Evolutionary conservation across 139 green algal genomes (phyloP).

Genomic region (Desmodesmus armatus): DNA sequence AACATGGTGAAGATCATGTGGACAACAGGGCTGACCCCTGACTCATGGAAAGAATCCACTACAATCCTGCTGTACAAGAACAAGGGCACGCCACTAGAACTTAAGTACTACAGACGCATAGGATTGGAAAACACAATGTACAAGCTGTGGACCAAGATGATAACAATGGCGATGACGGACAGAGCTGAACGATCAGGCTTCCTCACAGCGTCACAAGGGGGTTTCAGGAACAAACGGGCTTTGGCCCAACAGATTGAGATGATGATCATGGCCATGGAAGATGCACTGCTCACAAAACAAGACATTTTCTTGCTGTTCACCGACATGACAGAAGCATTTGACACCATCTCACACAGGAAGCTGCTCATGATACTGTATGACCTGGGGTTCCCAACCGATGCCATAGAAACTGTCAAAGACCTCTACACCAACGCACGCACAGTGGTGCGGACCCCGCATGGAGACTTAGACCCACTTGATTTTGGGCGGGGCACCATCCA

Average conservation of each 20-base stretch:
- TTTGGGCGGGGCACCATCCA: slow-evolving; percentile 58
- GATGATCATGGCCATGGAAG: slow-evolving; percentile 43
- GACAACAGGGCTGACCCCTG: too few relatives aligned
- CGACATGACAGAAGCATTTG: too few relatives aligned
- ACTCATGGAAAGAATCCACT: too few relatives aligned
- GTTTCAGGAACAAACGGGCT: slow-evolving; percentile 35
- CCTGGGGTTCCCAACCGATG: too few relatives aligned
- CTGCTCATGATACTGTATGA: too few relatives aligned
- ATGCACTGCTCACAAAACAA: slow-evolving; percentile 23
- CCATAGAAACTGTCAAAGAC: too few relatives aligned
- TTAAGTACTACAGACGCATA: slow-evolving; percentile 50
- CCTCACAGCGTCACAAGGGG: slow-evolving; percentile 46
- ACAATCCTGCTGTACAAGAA: slow-evolving; percentile 52
- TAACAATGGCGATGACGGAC: slow-evolving; percentile 6
- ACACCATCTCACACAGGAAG: too few relatives aligned
- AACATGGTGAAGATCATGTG: too few relatives aligned
- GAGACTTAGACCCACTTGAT: too few relatives aligned
- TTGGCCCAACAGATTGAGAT: neutral
- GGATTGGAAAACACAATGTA: slow-evolving; percentile 43
- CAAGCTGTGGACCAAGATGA: slow-evolving; percentile 55
- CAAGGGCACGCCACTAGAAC: slow-evolving; percentile 22
- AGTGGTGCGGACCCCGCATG: too few relatives aligned
- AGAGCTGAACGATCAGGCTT: slow-evolving; percentile 29
- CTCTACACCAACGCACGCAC: too few relatives aligned
- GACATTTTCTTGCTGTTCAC: too few relatives aligned